A percentile compares a stretch with the other conserved stretches of the same genome.
phyloP scores from a whole-genome alignment of 2,329 filamentous ascomycete genomes.

The Bertia moriformis region DNA sequence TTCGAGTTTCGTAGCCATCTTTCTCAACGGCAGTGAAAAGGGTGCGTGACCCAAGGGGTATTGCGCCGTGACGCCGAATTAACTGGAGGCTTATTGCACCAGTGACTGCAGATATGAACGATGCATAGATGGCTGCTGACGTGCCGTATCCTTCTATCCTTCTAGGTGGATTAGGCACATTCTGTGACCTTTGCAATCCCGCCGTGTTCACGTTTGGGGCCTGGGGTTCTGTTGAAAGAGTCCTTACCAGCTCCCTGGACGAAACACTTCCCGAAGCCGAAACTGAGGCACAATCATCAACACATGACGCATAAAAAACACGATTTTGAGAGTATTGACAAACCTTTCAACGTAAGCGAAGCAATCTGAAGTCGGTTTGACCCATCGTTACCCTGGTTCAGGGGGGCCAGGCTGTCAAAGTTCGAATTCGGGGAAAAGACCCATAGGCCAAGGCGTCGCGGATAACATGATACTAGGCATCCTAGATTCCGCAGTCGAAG shows the following conservation, averaged over 20 bases:
- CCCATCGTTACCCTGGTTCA: conserved; percentile 9
- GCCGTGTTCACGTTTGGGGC: conserved; percentile 7
- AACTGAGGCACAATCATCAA: conserved; percentile 9
- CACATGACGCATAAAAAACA: neutral
- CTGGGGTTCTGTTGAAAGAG: conserved; percentile 15
- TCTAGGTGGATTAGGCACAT: conserved; percentile 9
- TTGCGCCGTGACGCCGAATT: conserved; percentile 15
- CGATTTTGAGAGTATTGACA: conserved; percentile 8
- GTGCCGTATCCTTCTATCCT: conserved; percentile 14
- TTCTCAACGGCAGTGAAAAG: conserved; percentile 17
- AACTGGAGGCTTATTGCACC: conserved; percentile 19
- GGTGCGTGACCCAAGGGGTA: conserved; percentile 22
- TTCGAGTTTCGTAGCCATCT: conserved; percentile 12
- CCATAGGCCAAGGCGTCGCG: conserved; percentile 20
- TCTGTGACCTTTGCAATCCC: conserved; percentile 8
- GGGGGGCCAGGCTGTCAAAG: conserved; percentile 16
- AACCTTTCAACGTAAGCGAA: neutral
- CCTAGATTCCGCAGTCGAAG: conserved; percentile 16
- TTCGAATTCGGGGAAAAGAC: conserved; percentile 20
- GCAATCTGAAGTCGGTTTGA: neutral
- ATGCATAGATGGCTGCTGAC: conserved; percentile 18
- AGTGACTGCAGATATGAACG: conserved; percentile 21
- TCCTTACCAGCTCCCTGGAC: conserved; percentile 17
- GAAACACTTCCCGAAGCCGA: conserved; percentile 17
- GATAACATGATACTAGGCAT: conserved; percentile 19